These are phyloP conservation scores for Epichloe sibirici DNA, from an alignment of 2,329 filamentous ascomycete genomes.

Conservation along the genomic window DNA sequence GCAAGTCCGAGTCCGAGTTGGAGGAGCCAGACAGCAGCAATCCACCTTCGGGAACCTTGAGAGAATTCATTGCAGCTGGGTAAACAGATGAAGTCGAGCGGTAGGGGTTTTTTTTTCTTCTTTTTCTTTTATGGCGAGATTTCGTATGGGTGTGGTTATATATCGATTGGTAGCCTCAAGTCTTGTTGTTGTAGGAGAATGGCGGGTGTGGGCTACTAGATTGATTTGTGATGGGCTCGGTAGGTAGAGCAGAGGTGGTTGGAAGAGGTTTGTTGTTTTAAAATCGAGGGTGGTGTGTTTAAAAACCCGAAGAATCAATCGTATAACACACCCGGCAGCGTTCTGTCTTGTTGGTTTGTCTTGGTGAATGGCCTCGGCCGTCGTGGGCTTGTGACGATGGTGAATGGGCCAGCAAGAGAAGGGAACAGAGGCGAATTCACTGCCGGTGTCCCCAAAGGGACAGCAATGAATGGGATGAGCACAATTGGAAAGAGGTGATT, in stretches of 20 bases:
- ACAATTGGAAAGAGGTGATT: constrained; percentile 8
- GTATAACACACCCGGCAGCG: not conserved
- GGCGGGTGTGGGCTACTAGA: not conserved
- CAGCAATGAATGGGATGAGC: constrained; percentile 9
- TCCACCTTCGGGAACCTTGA: constrained; percentile 45
- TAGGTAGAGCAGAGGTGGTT: not conserved
- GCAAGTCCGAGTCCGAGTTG: constrained; percentile 29
- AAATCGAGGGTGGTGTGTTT: not conserved
- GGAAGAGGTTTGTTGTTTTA: not conserved
- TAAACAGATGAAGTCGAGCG: not conserved
- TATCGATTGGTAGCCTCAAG: not conserved
- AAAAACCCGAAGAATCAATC: not conserved
- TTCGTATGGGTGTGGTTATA: not conserved
- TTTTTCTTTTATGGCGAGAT: not conserved
- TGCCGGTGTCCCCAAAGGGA: constrained; percentile 11
- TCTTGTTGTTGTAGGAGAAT: not conserved
- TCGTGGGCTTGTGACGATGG: not conserved
- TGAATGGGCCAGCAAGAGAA: not conserved
- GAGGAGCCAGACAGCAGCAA: constrained; percentile 42
- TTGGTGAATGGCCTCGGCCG: constrained; percentile 1
- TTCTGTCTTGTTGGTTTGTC: constrained; percentile 6
- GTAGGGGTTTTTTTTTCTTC: not conserved
- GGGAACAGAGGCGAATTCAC: constrained; percentile 10
- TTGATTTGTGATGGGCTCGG: not conserved
- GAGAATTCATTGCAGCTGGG: constrained; percentile 32